Evolutionary conservation across 441 rosid genomes (phyloP).

Genomic region (Erodium moschatum): DNA sequence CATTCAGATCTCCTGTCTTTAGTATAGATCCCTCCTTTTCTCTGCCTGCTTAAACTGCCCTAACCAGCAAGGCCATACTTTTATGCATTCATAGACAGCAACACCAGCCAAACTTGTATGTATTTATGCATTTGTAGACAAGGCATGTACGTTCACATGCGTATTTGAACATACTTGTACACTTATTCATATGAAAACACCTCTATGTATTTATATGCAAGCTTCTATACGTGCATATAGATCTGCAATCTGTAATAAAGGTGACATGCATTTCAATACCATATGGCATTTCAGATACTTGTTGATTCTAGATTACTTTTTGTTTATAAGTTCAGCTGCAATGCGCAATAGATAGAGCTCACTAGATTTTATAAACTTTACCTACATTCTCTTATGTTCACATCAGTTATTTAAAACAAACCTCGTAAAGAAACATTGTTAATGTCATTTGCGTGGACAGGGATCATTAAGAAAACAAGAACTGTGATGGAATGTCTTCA

Average conservation of each 20-base stretch:
- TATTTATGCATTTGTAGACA: no score
- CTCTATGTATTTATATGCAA: neutral
- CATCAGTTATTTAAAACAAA: neutral
- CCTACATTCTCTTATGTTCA: neutral
- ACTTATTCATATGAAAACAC: neutral
- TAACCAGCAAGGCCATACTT: no score
- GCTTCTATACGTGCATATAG: neutral
- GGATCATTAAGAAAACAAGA: constrained; percentile 89
- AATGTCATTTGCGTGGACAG: constrained; percentile 29
- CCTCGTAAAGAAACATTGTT: neutral
- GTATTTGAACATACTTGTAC: neutral
- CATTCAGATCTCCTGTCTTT: no score
- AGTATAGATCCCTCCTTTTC: no score
- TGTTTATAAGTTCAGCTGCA: neutral
- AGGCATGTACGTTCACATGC: no score
- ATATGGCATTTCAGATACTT: neutral
- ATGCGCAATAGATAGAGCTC: neutral
- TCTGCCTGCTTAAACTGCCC: no score
- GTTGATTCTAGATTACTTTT: neutral
- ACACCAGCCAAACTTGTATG: no score
- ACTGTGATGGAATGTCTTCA: constrained; percentile 97
- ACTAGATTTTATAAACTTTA: neutral
- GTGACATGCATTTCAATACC: neutral
- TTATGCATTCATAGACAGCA: no score
- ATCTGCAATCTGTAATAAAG: no score